Evolutionary conservation across 495 filamentous ascomycete species (phyloP), one percentile per base, ranked within the genome.

Genomic region (Parmelia sp.): DNA sequence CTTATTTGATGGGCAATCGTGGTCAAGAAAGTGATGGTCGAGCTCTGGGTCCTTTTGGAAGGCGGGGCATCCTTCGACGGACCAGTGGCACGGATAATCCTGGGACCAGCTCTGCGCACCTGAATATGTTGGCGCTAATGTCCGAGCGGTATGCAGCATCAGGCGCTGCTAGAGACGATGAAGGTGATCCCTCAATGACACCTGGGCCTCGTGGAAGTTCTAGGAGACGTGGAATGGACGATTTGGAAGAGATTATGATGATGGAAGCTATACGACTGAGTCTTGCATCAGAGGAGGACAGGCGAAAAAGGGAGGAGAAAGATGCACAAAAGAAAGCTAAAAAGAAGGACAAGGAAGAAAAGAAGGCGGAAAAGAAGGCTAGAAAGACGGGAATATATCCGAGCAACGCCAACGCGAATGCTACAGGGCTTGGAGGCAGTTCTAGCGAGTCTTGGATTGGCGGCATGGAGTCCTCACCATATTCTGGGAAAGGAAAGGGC

Each of bases 181-280:
- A 81, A 68, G 81, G 79, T 58, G 74, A 72, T 8, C 64, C 74
- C 25, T 74, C 71, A 8, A 79, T 79, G 62, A 58, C 82, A 25
- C 76, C 78, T 23, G 76, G 82, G 25, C 76, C 80, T 11, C 79
- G 84, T n/a, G 77, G 76, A 23, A 83, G 80, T 65, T 84, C 86
- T 19, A 79, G 90, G 58, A 78, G 86, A 58, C 85, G 71, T 60
- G 80, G 91, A 55, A 80, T 94, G 60, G 90, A 95, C 53, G 93
- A 97, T 69, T 77, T 97, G 15, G 94, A 98, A 71, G 93, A 96
- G 57, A 90, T 97, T 80, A 98, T 98, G 94, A 90, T 97, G 83
- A 89, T 92, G 81, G 94, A 97, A 72, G 94, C 94, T 3, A 93
- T 98, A 60, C 80, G 94, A 37, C 75, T 96, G 56, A 95, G 90